Conservation (phyloP, 129 eudicot species). For the Centella asiatica region DNA sequence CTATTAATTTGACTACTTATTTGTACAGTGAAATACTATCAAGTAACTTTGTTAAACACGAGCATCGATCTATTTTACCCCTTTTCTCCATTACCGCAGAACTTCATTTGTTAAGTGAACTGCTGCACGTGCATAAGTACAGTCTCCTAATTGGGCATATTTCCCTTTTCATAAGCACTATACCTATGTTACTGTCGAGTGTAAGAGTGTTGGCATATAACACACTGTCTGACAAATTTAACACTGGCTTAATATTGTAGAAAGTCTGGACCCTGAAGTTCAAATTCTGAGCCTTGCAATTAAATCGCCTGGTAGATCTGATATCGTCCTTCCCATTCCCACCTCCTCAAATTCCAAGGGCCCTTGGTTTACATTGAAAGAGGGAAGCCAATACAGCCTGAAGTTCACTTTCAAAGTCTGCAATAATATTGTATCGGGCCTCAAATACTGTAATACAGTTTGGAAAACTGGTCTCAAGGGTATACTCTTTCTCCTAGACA, state of each 20-base stretch:
- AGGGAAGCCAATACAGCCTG: slow-evolving; percentile 63
- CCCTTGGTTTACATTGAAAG: slow-evolving; percentile 80
- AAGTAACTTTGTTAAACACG: too few species aligned
- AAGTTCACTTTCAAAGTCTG: slow-evolving; percentile 55
- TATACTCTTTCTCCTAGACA: slow-evolving; percentile 15
- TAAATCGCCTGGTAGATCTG: slow-evolving; percentile 64
- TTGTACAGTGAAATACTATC: too few species aligned
- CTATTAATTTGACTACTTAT: too few species aligned
- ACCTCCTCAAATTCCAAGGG: slow-evolving; percentile 65
- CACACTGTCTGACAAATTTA: background rate
- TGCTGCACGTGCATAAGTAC: too few species aligned
- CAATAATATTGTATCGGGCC: slow-evolving; percentile 84
- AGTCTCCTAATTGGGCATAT: too few species aligned
- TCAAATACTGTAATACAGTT: slow-evolving; percentile 67
- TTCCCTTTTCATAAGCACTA: too few species aligned
- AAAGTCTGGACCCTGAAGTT: slow-evolving; percentile 81
- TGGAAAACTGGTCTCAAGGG: slow-evolving; percentile 94
- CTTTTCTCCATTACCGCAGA: too few species aligned
- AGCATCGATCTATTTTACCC: too few species aligned
- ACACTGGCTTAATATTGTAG: slow-evolving; percentile 21
- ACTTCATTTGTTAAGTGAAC: too few species aligned
- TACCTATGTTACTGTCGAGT: too few species aligned
- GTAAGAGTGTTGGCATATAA: too few species aligned
- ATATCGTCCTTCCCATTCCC: slow-evolving; percentile 58
- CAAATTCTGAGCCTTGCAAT: slow-evolving; percentile 75